These are phyloP conservation scores for Raphanus sativus DNA, from an alignment of 345 rosid genomes.

Conservation along the genomic window DNA sequence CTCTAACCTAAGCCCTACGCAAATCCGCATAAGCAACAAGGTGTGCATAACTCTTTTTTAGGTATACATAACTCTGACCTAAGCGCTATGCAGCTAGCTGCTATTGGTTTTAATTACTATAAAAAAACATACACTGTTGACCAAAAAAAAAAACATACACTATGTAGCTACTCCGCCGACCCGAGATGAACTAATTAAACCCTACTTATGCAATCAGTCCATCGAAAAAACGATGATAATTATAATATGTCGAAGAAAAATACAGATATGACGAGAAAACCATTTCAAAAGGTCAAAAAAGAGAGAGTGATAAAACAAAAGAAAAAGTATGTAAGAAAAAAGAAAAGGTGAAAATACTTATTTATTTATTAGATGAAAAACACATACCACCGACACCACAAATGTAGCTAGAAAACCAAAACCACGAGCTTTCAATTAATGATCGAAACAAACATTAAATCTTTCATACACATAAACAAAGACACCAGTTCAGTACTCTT, in stretches of 20 bases:
- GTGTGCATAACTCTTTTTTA: too few relatives aligned
- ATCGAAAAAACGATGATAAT: not conserved
- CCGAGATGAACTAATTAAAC: conserved; percentile 38
- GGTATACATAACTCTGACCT: not conserved
- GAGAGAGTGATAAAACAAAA: not conserved
- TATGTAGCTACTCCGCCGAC: conserved; percentile 59
- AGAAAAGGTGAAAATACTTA: not conserved
- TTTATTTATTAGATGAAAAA: not conserved
- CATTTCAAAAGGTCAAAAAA: conserved; percentile 25
- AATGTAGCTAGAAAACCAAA: conserved; percentile 36
- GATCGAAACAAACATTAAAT: conserved; percentile 22
- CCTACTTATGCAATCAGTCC: conserved; percentile 17
- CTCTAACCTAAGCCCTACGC: conserved; percentile 26
- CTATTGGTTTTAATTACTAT: not conserved
- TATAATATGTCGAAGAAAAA: conserved; percentile 4
- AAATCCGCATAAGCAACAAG: not conserved
- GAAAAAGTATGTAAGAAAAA: not conserved
- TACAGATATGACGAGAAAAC: conserved; percentile 19
- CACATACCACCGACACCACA: conserved; percentile 74
- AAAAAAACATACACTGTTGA: too few relatives aligned
- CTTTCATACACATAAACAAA: conserved; percentile 23
- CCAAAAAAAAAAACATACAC: not conserved
- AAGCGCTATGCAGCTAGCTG: not conserved
- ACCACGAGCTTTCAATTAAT: conserved; percentile 42
- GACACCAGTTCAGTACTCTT: conserved; percentile 27